phyloP scores from a whole-genome alignment of 768 basidiomycete genomes.

The Macrolepiota dolichaula region DNA sequence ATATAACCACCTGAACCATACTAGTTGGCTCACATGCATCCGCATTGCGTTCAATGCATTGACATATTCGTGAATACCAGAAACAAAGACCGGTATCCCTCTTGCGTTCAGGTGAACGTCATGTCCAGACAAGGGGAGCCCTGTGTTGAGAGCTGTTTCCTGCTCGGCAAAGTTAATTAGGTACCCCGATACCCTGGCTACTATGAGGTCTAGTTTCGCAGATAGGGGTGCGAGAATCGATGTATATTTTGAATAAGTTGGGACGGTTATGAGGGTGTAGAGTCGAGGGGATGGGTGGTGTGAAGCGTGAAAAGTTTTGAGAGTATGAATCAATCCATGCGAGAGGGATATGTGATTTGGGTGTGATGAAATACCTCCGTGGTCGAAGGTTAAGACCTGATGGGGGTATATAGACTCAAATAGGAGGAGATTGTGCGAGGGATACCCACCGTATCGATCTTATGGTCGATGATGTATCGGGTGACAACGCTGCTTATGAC shows the following conservation, averaged over 20 bases:
- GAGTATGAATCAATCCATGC: slow-evolving; percentile 47
- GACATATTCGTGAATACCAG: slow-evolving; percentile 53
- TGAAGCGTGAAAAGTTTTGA: slow-evolving; percentile 20
- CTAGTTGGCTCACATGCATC: slow-evolving; percentile 70
- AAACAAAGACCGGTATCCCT: slow-evolving; percentile 46
- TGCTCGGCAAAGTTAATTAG: slow-evolving; percentile 13
- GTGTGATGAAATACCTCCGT: slow-evolving; percentile 72
- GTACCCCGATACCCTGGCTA: neutral
- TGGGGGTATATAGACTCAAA: neutral
- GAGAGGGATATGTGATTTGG: slow-evolving; percentile 82
- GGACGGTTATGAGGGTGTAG: slow-evolving; percentile 60
- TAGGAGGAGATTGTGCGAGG: slow-evolving; percentile 15
- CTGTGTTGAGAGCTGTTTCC: slow-evolving; percentile 13
- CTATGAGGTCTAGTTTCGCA: slow-evolving; percentile 42
- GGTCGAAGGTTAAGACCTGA: slow-evolving; percentile 87
- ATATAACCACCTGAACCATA: slow-evolving; percentile 90
- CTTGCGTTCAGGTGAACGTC: neutral
- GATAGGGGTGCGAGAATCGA: slow-evolving; percentile 49
- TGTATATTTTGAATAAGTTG: slow-evolving; percentile 57
- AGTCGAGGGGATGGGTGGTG: slow-evolving; percentile 32
- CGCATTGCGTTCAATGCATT: slow-evolving; percentile 66
- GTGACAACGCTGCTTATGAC: slow-evolving; percentile 56
- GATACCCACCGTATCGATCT: slow-evolving; percentile 55
- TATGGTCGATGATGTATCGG: slow-evolving; percentile 53
- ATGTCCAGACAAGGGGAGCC: neutral